A percentile compares a stretch with the other conserved stretches of the same genome.
Conservation (phyloP, 495 filamentous ascomycete genomes). For the Penicillium ucsense region DNA sequence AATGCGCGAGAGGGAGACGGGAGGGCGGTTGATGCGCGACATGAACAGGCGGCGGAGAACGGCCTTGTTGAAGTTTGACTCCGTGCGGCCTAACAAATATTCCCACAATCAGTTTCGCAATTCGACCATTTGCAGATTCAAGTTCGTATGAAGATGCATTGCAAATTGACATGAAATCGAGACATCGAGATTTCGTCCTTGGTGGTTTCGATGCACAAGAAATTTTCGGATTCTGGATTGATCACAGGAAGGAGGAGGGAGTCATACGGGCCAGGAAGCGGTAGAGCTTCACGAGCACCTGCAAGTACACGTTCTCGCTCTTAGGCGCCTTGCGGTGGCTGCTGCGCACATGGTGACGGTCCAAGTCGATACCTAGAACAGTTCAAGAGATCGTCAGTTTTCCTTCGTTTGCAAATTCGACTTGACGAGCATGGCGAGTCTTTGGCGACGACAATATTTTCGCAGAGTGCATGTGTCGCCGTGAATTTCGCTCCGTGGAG, state of each 20-base stretch:
- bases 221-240: slow-evolving; percentile 1
- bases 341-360: slow-evolving; percentile 74
- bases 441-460: no score
- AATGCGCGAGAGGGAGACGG: slow-evolving; percentile 86
- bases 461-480: no score
- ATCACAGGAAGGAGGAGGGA: neutral
- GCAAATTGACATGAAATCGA: neutral
- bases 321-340: slow-evolving; percentile 92
- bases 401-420: no score
- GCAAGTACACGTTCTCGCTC: slow-evolving; percentile 95
- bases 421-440: no score
- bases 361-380: slow-evolving; percentile 53
- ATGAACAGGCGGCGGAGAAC: slow-evolving; percentile 94
- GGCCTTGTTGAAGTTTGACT: slow-evolving; percentile 92
- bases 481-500: neutral
- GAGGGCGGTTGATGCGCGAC: slow-evolving; percentile 94
- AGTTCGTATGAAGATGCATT: neutral
- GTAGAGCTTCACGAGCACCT: slow-evolving; percentile 98
- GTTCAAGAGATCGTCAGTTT: slow-evolving; percentile 6
- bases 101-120: slow-evolving; percentile 9
- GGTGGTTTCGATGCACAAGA: neutral
- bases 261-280: slow-evolving; percentile 92
- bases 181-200: neutral
- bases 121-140: neutral
- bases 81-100: slow-evolving; percentile 67